Base-by-base conservation (phyloP, 2,329 filamentous ascomycete genomes). In the Cladophialophora psammophila region DNA sequence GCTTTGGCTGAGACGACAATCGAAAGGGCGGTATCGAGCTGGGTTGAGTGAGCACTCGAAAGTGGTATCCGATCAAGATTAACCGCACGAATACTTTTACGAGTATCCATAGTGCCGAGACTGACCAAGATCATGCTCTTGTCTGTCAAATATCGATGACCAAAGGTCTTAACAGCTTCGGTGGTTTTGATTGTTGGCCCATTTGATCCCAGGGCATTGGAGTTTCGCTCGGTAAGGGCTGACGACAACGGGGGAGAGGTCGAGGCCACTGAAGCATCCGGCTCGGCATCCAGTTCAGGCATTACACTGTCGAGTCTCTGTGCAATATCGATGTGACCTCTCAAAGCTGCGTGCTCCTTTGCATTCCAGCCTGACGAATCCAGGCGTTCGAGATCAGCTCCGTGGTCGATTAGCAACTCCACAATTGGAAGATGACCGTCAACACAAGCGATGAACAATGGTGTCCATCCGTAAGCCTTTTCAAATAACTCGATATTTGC, bases 321-420 rank as follows among this genome's bases (percentile, higher is more conserved):
- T 5, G 93, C 92, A 74, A 98, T 93, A 0, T 87, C 84, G 72
- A 98, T 86, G 77, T 99, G 94, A 0, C 95, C 95, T 76, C 95
- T 86, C 60, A 99, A 81, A 0, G 94, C 91, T 31, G 95, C 94
- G 77, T 99, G 95, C 76, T 99, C 95, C 76, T 90, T 93, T 0
- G 94, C 91, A 2, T 91, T 95, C 95, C 95, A 99, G 8, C 94
- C 94, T 53, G 93, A 97, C 0, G 90, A 91, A 77, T 99, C 95
- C 5, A 85, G 81, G 66, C 87, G 89, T 64, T 90, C 88, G 2
- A 93, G 80, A 66, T 96, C 88, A 0, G 93, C 92, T 1, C 92
- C 92, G 26, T 91, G 90, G 57, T 90, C 86, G 48, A 96, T 86
- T 4, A 99, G 84, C 31, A 95, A 83, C 74, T 93, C 86, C 0